Percentiles rank a stretch among this genome's conserved stretches.
Evolutionary conservation across 2,329 filamentous ascomycete genomes (phyloP).

Genomic region (Alternaria brassicae): DNA sequence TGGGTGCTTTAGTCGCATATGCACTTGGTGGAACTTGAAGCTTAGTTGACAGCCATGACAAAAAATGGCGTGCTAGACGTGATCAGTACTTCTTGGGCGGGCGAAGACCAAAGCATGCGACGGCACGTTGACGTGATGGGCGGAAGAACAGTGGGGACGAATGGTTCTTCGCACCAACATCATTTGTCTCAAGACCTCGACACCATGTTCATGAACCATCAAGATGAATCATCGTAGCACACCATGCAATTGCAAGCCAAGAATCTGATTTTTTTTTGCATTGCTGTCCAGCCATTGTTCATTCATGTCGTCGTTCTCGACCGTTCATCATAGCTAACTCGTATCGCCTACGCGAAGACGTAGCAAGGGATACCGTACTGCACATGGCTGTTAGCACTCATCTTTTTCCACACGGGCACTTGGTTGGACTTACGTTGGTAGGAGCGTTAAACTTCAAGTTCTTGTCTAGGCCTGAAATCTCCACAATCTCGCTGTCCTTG

Average conservation of each 20-base stretch:
- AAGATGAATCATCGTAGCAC: not conserved
- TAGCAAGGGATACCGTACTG: slow-evolving; percentile 49
- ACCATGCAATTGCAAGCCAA: not conserved
- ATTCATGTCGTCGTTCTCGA: slow-evolving; percentile 1
- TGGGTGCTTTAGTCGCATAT: not conserved
- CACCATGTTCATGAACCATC: not conserved
- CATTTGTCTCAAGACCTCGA: not conserved
- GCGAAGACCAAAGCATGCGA: not conserved
- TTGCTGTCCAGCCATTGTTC: not conserved
- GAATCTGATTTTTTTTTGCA: not conserved
- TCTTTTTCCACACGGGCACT: not conserved
- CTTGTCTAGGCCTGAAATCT: slow-evolving; percentile 42
- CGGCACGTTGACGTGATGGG: not conserved
- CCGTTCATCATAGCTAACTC: not conserved
- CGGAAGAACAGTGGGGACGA: not conserved
- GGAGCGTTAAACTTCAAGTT: slow-evolving; percentile 45
- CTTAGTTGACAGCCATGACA: slow-evolving; percentile 2
- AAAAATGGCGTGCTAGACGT: not conserved
- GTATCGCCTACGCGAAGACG: slow-evolving; percentile 40
- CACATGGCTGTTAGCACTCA: not conserved
- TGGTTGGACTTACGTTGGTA: slow-evolving; percentile 41
- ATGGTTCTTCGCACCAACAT: not conserved
- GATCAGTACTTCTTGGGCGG: not conserved
- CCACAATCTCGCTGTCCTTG: slow-evolving; percentile 36
- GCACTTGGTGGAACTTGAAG: not conserved